A percentile compares a stretch with the other conserved stretches of the same genome.
Evolutionary conservation across 371 early-diverging fungal species (phyloP).

Genomic region (Actinomortierella wolfii): DNA sequence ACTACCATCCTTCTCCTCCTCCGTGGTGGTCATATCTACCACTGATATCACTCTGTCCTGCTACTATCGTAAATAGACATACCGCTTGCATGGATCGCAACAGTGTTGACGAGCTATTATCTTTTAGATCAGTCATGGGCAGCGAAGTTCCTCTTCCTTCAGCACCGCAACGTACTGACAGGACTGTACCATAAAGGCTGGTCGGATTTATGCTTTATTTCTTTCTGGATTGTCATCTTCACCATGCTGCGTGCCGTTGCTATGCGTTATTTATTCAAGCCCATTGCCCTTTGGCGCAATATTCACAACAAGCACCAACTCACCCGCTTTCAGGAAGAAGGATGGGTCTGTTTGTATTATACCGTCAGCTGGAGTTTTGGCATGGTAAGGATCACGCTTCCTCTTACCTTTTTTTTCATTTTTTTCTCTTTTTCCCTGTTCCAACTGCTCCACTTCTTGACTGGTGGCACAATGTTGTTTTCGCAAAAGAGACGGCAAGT

Average conservation of each 20-base stretch:
- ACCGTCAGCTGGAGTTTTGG: constrained; percentile 51
- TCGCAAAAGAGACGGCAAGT: no score
- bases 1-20: background rate
- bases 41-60: background rate
- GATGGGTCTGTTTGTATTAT: constrained; percentile 69
- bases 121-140: constrained; percentile 48
- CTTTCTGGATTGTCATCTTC: constrained; percentile 66
- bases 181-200: constrained; percentile 58
- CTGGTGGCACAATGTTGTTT: no score
- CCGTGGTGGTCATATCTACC: background rate
- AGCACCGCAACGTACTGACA: constrained; percentile 44
- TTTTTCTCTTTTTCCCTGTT: background rate
- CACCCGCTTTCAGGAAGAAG: constrained; percentile 73
- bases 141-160: constrained; percentile 55
- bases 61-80: constrained; percentile 14
- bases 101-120: constrained; percentile 36
- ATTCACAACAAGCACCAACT: constrained; percentile 53
- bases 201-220: constrained; percentile 60
- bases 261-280: constrained; percentile 61
- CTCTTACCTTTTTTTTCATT: constrained; percentile 1
- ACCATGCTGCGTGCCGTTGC: constrained; percentile 61
- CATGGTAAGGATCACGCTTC: constrained; percentile 48
- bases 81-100: constrained; percentile 17
- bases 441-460: no score
- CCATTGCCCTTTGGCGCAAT: constrained; percentile 50